Evolutionary conservation across 164 flowering plant species (phyloP).

Genomic region (Cinnamomum micranthum): DNA sequence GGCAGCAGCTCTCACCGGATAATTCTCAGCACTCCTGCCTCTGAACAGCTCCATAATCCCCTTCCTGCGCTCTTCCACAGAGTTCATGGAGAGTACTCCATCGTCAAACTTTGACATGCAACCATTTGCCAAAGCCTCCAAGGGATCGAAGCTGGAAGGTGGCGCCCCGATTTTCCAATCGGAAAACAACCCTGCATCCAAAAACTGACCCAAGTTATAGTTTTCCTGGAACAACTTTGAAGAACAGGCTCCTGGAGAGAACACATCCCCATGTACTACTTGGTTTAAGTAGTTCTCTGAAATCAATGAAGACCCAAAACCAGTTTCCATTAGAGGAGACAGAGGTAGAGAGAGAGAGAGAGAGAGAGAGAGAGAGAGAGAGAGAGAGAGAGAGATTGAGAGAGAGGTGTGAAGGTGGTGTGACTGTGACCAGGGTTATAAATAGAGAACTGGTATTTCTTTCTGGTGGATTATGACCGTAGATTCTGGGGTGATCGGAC

Average conservation of each 20-base stretch:
- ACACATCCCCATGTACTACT: conserved; percentile 25
- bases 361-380: conserved; percentile 2
- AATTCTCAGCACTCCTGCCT: conserved; percentile 16
- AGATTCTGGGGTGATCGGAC: conserved; percentile 14
- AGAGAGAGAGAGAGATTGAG: conserved; percentile 5
- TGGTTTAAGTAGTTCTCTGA: conserved; percentile 29
- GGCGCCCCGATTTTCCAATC: conserved; percentile 20
- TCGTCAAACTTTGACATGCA: conserved; percentile 14
- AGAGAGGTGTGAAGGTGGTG: conserved; percentile 3
- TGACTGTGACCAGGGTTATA: background rate
- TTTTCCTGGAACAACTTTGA: conserved; percentile 31
- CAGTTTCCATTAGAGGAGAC: conserved; percentile 24
- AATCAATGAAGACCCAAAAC: conserved; percentile 11
- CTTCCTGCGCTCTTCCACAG: conserved; percentile 22
- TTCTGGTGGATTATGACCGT: conserved; percentile 8
- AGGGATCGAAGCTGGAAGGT: conserved; percentile 25
- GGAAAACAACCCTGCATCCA: conserved; percentile 19
- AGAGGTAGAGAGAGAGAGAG: conserved; percentile 2
- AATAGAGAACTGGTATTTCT: conserved; percentile 1
- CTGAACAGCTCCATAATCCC: conserved; percentile 23
- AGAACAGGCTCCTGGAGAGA: conserved; percentile 21
- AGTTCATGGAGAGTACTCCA: conserved; percentile 23
- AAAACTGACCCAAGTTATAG: conserved; percentile 31
- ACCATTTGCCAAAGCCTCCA: conserved; percentile 17
- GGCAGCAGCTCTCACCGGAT: conserved; percentile 4